Evolutionary conservation across 345 rosid genomes (phyloP).

Genomic region (Hypericum androsaemum): DNA sequence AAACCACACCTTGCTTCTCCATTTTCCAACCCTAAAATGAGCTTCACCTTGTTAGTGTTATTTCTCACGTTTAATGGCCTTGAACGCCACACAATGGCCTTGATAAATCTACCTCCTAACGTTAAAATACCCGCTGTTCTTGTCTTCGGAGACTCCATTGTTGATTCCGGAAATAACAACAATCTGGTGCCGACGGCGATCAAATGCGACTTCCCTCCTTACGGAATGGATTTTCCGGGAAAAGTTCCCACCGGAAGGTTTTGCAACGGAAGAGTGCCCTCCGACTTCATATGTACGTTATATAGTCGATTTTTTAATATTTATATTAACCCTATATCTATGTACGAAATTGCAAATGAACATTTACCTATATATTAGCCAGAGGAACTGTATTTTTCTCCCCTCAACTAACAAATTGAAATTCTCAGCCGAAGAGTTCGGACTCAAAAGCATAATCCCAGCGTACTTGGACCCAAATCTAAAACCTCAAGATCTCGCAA

Average conservation of each 20-base stretch:
- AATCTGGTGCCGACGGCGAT: constrained; percentile 4
- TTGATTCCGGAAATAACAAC: constrained; percentile 33
- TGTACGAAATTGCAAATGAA: too few relatives aligned
- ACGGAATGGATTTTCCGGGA: constrained; percentile 24
- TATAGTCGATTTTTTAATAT: background rate
- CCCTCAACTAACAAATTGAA: background rate
- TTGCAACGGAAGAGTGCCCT: constrained; percentile 26
- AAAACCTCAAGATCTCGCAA: background rate
- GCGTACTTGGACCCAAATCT: constrained; percentile 3
- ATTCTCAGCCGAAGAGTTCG: background rate
- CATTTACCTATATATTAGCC: background rate
- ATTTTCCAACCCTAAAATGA: too few relatives aligned
- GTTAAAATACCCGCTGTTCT: constrained; percentile 17
- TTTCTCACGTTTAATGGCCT: background rate
- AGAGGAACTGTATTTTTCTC: background rate
- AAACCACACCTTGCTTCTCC: too few relatives aligned
- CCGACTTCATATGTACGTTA: constrained; percentile 26
- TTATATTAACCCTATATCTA: too few relatives aligned
- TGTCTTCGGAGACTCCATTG: constrained; percentile 34
- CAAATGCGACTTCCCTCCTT: constrained; percentile 25
- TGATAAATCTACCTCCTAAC: background rate
- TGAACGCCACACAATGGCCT: background rate
- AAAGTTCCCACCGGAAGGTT: constrained; percentile 26
- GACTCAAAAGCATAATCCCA: background rate
- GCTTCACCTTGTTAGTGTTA: background rate